Percentiles rank a stretch among this genome's conserved stretches.
Evolutionary conservation across 192 early-diverging fungal genomes (phyloP).

Genomic region (Mortierella alpina): DNA sequence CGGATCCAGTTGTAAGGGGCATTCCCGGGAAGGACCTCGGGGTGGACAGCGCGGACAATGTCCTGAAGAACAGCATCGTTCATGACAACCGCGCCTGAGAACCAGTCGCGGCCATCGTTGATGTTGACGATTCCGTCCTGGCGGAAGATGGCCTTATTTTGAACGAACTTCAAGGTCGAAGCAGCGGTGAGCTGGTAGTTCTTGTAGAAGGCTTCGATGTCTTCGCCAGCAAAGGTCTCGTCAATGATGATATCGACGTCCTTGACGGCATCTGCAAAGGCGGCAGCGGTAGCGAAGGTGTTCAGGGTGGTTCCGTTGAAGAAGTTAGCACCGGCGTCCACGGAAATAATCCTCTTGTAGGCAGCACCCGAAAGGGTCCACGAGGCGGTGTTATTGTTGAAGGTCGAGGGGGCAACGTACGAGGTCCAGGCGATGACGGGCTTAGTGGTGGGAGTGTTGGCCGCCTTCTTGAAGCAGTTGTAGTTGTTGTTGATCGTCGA

Average conservation of each 20-base stretch:
- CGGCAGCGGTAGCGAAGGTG: slow-evolving; percentile 54
- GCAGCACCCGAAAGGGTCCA: slow-evolving; percentile 69
- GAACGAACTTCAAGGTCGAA: slow-evolving; percentile 69
- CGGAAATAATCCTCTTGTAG: slow-evolving; percentile 71
- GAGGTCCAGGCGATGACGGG: slow-evolving; percentile 76
- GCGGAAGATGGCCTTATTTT: slow-evolving; percentile 71
- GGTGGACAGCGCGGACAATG: slow-evolving; percentile 72
- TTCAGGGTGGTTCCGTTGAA: slow-evolving; percentile 57
- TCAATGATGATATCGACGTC: slow-evolving; percentile 79
- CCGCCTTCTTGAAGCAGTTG: slow-evolving; percentile 60
- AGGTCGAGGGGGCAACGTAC: slow-evolving; percentile 68
- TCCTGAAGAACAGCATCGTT: slow-evolving; percentile 78
- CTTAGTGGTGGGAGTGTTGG: slow-evolving; percentile 24
- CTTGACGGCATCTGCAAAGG: slow-evolving; percentile 66
- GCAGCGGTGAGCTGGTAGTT: slow-evolving; percentile 65
- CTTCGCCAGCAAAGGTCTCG: slow-evolving; percentile 68
- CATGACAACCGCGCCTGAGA: slow-evolving; percentile 73
- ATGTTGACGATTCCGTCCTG: slow-evolving; percentile 74
- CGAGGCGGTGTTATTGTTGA: slow-evolving; percentile 77
- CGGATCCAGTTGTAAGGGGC: slow-evolving; percentile 76
- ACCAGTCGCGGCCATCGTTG: slow-evolving; percentile 76
- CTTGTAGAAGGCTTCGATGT: slow-evolving; percentile 53
- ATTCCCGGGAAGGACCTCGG: slow-evolving; percentile 58
- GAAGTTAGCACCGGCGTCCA: slow-evolving; percentile 76
- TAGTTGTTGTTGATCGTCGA: slow-evolving; percentile 67